Conservation (phyloP, 1,284 basidiomycete species). For the Ustilago tritici region DNA sequence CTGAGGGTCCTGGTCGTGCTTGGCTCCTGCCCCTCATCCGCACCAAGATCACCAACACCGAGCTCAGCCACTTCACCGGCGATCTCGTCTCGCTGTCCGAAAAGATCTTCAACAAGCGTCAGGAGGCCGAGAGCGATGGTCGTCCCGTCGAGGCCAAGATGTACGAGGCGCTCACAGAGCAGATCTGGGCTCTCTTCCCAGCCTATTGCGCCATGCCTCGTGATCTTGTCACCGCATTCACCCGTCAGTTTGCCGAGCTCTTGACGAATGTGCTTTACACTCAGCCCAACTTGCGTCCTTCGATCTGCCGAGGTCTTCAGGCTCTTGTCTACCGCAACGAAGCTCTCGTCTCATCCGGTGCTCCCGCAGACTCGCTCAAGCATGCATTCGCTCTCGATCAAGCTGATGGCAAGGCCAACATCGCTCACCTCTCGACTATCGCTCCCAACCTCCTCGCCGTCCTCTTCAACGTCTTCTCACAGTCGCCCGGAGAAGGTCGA, state of each 20-base stretch:
- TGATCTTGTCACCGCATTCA: conserved; percentile 75
- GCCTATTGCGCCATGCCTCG: conserved; percentile 81
- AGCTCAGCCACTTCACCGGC: conserved; percentile 85
- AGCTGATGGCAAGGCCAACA: conserved; percentile 77
- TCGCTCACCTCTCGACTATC: conserved; percentile 81
- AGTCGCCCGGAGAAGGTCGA: conserved; percentile 80
- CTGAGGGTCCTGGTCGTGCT: conserved; percentile 77
- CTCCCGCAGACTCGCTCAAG: conserved; percentile 72
- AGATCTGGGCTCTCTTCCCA: conserved; percentile 83
- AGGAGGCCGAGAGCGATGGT: conserved; percentile 80
- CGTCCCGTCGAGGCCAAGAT: conserved; percentile 84
- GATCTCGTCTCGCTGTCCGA: conserved; percentile 95
- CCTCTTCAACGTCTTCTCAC: conserved; percentile 95
- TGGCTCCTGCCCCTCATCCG: conserved; percentile 91
- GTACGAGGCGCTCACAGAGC: conserved; percentile 90
- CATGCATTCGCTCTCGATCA: conserved; percentile 74
- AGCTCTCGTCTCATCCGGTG: conserved; percentile 71
- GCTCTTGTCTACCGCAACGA: conserved; percentile 82
- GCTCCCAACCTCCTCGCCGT: conserved; percentile 93
- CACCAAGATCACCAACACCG: conserved; percentile 81
- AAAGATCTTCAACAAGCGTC: conserved; percentile 79
- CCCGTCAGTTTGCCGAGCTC: conserved; percentile 72
- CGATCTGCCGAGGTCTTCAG: conserved; percentile 84
- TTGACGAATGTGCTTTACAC: conserved; percentile 90
- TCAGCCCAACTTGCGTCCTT: conserved; percentile 84